Conservation (phyloP, 2,329 filamentous ascomycete genomes). For the Dryadomyces quercus-mongolicae region DNA sequence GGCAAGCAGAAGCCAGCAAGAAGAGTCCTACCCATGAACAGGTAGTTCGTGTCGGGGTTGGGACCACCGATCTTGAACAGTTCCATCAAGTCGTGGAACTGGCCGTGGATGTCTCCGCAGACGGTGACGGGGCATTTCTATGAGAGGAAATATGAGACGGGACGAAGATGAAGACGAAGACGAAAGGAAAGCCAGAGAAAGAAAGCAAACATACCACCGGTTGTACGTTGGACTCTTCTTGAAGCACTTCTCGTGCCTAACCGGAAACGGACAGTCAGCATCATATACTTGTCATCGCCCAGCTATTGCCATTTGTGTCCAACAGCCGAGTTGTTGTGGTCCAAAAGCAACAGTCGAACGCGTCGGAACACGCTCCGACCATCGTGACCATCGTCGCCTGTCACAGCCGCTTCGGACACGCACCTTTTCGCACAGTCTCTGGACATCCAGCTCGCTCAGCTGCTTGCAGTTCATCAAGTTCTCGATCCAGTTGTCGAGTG, state of each 20-base stretch:
- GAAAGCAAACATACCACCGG: slow-evolving; percentile 72
- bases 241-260: slow-evolving; percentile 87
- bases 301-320: too few species aligned
- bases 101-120: slow-evolving; percentile 96
- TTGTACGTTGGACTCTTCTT: slow-evolving; percentile 97
- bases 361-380: too few species aligned
- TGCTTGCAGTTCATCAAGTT: slow-evolving; percentile 98
- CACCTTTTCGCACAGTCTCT: slow-evolving; percentile 96
- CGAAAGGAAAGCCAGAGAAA: neutral
- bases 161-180: neutral
- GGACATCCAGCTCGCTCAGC: slow-evolving; percentile 85
- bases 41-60: slow-evolving; percentile 97
- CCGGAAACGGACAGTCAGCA: neutral
- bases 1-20: neutral
- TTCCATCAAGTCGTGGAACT: slow-evolving; percentile 99
- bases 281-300: too few species aligned
- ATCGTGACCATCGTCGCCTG: too few species aligned
- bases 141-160: neutral
- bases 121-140: slow-evolving; percentile 98
- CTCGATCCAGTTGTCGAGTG: slow-evolving; percentile 97
- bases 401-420: slow-evolving; percentile 17
- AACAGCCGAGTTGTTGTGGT: too few species aligned
- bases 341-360: too few species aligned
- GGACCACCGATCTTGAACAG: slow-evolving; percentile 98
- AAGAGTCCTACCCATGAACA: slow-evolving; percentile 76